Evolutionary conservation across 2,329 filamentous ascomycete genomes (phyloP).

Genomic region (Zymoseptoria brevis): DNA sequence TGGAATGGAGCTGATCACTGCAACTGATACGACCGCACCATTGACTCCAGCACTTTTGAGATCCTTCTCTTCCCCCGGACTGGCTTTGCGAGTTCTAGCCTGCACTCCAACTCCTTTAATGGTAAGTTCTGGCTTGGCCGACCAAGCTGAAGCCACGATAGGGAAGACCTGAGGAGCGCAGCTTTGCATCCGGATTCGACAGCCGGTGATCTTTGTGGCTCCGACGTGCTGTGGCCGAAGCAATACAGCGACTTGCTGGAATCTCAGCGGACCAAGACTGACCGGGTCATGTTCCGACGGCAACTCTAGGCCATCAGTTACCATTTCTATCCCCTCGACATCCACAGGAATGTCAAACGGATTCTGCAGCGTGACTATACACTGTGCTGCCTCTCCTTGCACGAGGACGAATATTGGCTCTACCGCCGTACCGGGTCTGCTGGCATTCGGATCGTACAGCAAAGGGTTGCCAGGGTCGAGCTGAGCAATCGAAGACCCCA

Average conservation of each 20-base stretch:
- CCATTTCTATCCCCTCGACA: constrained; percentile 70
- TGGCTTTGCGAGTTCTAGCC: constrained; percentile 1
- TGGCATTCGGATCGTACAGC: constrained; percentile 88
- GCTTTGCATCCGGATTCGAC: constrained; percentile 67
- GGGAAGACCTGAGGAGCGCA: constrained; percentile 78
- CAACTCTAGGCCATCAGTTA: constrained; percentile 66
- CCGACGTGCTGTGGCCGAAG: constrained; percentile 63
- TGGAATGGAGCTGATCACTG: constrained; percentile 73
- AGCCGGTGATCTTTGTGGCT: constrained; percentile 65
- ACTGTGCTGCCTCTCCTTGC: constrained; percentile 66
- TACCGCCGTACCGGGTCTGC: constrained; percentile 50
- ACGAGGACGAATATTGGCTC: constrained; percentile 60
- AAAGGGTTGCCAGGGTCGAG: constrained; percentile 59
- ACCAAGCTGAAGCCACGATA: constrained; percentile 72
- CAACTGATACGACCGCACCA: constrained; percentile 31
- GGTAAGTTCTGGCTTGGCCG: constrained; percentile 59
- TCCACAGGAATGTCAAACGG: constrained; percentile 89
- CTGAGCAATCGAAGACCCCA: constrained; percentile 6
- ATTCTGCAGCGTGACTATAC: constrained; percentile 82
- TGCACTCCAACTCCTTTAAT: constrained; percentile 48
- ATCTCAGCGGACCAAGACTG: constrained; percentile 70
- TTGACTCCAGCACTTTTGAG: constrained; percentile 13
- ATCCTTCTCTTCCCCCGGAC: not conserved
- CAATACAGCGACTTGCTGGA: constrained; percentile 66
- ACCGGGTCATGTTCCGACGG: constrained; percentile 57